Conservation (phyloP, 2,329 filamentous ascomycete species). For the Cladosporium sphaerospermum region DNA sequence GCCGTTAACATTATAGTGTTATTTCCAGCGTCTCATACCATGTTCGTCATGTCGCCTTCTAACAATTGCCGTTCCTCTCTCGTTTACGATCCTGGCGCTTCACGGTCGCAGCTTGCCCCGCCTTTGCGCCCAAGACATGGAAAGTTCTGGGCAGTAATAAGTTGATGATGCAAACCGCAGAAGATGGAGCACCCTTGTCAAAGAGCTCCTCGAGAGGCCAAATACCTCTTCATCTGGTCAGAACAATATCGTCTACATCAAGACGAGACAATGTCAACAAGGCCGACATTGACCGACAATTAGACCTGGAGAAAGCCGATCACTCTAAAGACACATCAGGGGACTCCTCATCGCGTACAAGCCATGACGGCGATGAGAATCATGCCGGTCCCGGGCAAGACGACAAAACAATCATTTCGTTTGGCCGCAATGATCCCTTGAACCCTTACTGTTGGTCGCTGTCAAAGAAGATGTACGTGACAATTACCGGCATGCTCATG, state of each 20-base stretch:
- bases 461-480: slow-evolving; percentile 49
- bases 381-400: background rate
- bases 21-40: no score
- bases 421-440: slow-evolving; percentile 29
- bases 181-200: background rate
- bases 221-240: slow-evolving; percentile 2
- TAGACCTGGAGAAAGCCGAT: slow-evolving; percentile 21
- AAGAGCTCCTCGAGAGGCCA: background rate
- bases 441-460: slow-evolving; percentile 30
- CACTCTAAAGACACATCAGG: slow-evolving; percentile 23
- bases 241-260: background rate
- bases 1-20: background rate
- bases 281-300: slow-evolving; percentile 16
- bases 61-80: background rate
- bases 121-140: background rate
- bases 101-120: background rate
- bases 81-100: background rate
- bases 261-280: slow-evolving; percentile 10
- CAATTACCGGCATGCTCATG: slow-evolving; percentile 50
- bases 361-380: background rate
- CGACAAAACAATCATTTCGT: slow-evolving; percentile 20
- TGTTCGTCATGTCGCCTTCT: no score
- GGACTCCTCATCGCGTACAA: background rate
- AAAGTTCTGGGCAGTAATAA: background rate
- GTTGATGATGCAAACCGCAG: background rate